Base-by-base conservation (phyloP, 768 basidiomycete species). In the Trametes meyenii region DNA sequence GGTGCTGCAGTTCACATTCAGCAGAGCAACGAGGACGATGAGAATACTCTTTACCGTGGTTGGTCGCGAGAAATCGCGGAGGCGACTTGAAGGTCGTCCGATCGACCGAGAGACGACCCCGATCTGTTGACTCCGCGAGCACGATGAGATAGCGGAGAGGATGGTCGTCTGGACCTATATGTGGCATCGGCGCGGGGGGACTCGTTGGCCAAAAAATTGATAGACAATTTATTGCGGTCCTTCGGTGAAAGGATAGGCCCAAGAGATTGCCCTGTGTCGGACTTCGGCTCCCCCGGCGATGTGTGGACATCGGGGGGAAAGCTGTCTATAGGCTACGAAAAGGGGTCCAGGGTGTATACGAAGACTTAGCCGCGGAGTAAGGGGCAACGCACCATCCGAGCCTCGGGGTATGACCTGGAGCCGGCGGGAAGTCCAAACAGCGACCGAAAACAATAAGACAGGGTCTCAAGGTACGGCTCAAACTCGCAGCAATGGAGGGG, bases 1-100 rank as follows among this genome's bases (percentile, higher is more conserved):
- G 0, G 84, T 78, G 55, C 74, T 75, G 36, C 4, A 5, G 23
- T 5, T 17, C 7, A 24, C 38, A 23, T 24, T 60, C 38, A 61
- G 16, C 14, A 38, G 26, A 13, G 3, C 33, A 0, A 13, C 3
- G 12, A 45, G 24, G 33, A 23, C 21, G 43, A 50, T 42, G 5
- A 4, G 26, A 45, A 23, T 24, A 10, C 51, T 21, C 57, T 33
- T 33, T 63, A 67, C 71, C 65, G 69, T 49, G 67, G 54, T 39
- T 63, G 56, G 46, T 54, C 61, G 23, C 50, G 59, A 11, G 66
- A 43, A 33, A 39, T 45, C 16, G 59, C 61, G 8, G 61, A 29
- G 0, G 46, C 58, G 23, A 66, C 40, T n/a, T 61, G 33, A n/a
- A 52, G 39, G 24, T 61, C 63, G 6, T 57, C 62, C 14, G 46